Evolutionary conservation across 345 rosid species (phyloP), one percentile per base, ranked within the genome.

Genomic region (Pelargonium nanum): DNA sequence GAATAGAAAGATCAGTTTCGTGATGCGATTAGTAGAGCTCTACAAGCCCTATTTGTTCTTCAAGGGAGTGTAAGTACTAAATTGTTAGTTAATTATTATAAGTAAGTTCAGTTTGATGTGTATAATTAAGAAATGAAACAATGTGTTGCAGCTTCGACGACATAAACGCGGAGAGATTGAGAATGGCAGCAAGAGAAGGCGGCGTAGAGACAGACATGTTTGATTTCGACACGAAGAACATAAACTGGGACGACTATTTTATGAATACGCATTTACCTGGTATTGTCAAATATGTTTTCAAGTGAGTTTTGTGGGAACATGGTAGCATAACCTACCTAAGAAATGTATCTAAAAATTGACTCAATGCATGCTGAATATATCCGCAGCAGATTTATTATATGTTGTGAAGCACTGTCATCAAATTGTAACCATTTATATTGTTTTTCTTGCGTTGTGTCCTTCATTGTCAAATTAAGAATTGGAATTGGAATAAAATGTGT

Each of bases 1-100:
- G 3, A 21, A 65, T 54, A 30, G 70, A 45, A 77, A 65, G 56
- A 24, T 74, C 22, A 74, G 59, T 9, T 53, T 70, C 4, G 74
- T 62, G 24, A 69, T 74, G 81, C 59, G 70, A 1, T 55, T 80
- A 21, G 74, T 52, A 7, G 68, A 80, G 2, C 75, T 77, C n/a
- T 80, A 74, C 56, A 53, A 56, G 48, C 79, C 84, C 0, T 80
- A 72, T 23, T 16, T 72, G 40, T 75, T 80, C 53, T 73, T 69
- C 68, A 16, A 69, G 68, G 73, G 64, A 24, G 19, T 64, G 73
- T 64, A 58, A 28, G 73, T 64, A 30, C 10, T 6, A 6, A 9
- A 9, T 40, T 40, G 13, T 34, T 34, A 12, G 15, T 9, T 28
- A 3, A 2, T 7, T 28, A 28, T 2, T 28, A 3, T 28, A 28